phyloP scores from a whole-genome alignment of 2,329 filamentous ascomycete genomes.

The Stachybotrys elegans region DNA sequence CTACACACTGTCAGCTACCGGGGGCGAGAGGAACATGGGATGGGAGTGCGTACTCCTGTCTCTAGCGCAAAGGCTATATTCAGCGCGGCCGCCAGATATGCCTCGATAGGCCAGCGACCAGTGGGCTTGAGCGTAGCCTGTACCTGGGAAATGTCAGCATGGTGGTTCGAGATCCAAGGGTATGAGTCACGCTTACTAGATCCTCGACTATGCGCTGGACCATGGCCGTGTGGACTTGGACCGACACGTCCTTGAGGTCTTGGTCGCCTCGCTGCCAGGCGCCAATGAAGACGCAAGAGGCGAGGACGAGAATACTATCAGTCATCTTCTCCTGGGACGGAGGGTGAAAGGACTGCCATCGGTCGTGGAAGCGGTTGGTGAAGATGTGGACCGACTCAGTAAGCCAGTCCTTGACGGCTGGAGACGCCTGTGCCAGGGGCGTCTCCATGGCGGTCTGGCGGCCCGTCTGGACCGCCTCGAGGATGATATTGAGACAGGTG shows the following conservation, averaged over 20 bases:
- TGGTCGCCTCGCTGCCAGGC: slow-evolving; percentile 28
- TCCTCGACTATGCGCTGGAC: slow-evolving; percentile 22
- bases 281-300: slow-evolving; percentile 32
- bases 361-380: slow-evolving; percentile 33
- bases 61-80: slow-evolving; percentile 35
- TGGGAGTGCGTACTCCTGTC: slow-evolving; percentile 21
- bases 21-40: rapidly evolving
- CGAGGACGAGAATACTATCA: slow-evolving; percentile 18
- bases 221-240: slow-evolving; percentile 25
- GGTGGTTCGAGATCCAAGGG: slow-evolving; percentile 4
- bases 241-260: slow-evolving; percentile 17
- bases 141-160: background rate
- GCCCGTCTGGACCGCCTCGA: background rate
- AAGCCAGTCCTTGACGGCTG: background rate
- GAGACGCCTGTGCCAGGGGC: background rate
- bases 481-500: slow-evolving; percentile 1
- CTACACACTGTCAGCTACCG: slow-evolving; percentile 4
- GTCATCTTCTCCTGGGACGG: slow-evolving; percentile 26
- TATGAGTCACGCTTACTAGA: slow-evolving; percentile 16
- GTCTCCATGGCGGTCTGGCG: background rate
- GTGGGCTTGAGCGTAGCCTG: slow-evolving; percentile 9
- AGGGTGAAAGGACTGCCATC: slow-evolving; percentile 35
- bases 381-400: slow-evolving; percentile 22
- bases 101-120: slow-evolving; percentile 21
- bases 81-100: slow-evolving; percentile 29